Conservation (phyloP, 257 asterid genomes). For the Galeopsis tetrahit region DNA sequence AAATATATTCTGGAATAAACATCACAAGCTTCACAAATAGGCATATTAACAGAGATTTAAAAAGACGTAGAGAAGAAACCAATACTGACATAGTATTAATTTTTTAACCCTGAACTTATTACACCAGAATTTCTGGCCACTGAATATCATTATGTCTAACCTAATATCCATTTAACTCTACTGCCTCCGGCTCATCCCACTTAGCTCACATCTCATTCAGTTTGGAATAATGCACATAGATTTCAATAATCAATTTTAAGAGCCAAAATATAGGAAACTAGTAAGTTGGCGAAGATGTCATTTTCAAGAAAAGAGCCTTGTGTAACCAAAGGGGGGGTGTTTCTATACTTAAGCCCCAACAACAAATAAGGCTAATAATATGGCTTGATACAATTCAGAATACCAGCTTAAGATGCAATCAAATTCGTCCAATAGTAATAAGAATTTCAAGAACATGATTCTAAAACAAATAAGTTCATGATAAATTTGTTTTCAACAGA, state of each 20-base stretch:
- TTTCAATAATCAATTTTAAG: constrained; percentile 6
- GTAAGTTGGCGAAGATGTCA: background rate
- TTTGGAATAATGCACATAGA: background rate
- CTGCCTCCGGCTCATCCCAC: constrained; percentile 8
- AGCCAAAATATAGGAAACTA: background rate
- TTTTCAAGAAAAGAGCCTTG: background rate
- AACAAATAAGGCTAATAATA: background rate
- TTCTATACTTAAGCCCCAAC: background rate
- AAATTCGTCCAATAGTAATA: background rate
- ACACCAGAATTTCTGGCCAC: background rate
- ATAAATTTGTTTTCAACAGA: background rate
- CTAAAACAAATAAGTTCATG: background rate
- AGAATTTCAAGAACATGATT: constrained; percentile 10
- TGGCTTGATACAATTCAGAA: background rate
- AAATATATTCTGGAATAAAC: background rate
- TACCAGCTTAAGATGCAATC: constrained; percentile 8
- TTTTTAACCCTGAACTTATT: background rate
- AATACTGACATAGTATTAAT: background rate
- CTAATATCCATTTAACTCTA: background rate
- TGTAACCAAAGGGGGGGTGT: background rate
- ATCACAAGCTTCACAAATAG: constrained; percentile 10
- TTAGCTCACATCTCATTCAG: background rate
- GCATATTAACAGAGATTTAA: background rate
- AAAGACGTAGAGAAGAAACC: background rate
- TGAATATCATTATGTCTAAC: constrained; percentile 1